phyloP scores from a whole-genome alignment of 345 rosid species.

The Eucalyptus viminalis region DNA sequence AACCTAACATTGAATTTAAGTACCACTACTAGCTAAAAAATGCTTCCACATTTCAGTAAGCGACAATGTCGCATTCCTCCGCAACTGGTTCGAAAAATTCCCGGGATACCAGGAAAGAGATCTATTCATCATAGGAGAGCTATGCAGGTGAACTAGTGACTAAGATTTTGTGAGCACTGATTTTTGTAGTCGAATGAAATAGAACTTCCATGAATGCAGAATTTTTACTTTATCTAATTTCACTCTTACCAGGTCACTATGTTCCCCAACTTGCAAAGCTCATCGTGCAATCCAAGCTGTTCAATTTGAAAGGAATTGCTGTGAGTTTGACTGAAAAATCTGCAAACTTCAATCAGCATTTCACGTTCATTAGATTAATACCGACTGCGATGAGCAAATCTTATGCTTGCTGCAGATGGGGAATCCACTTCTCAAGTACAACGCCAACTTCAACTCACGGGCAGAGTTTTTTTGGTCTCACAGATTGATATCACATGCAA shows the following conservation, averaged over 20 bases:
- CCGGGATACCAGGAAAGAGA: too few relatives aligned
- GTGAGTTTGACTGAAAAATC: constrained; percentile 1
- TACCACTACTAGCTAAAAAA: not conserved
- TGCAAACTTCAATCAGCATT: not conserved
- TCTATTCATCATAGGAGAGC: constrained; percentile 33
- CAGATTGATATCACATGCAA: constrained; percentile 30
- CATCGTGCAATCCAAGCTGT: constrained; percentile 11
- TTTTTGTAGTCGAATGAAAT: too few relatives aligned
- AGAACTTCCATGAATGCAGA: not conserved
- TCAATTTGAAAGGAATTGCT: constrained; percentile 33
- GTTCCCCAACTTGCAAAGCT: constrained; percentile 44
- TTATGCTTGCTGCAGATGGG: constrained; percentile 15
- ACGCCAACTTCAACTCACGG: constrained; percentile 15
- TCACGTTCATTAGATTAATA: not conserved
- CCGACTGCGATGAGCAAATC: not conserved
- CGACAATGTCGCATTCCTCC: constrained; percentile 20
- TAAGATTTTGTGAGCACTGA: not conserved
- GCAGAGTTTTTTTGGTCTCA: constrained; percentile 32
- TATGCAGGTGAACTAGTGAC: not conserved
- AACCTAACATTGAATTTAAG: not conserved
- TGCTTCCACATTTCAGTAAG: not conserved
- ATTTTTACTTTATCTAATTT: not conserved
- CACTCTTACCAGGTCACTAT: constrained; percentile 28
- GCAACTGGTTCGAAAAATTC: not conserved
- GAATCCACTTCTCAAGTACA: constrained; percentile 28